phyloP scores from a whole-genome alignment of 371 early-diverging fungal genomes.

The Dentiscutata heterogama region DNA sequence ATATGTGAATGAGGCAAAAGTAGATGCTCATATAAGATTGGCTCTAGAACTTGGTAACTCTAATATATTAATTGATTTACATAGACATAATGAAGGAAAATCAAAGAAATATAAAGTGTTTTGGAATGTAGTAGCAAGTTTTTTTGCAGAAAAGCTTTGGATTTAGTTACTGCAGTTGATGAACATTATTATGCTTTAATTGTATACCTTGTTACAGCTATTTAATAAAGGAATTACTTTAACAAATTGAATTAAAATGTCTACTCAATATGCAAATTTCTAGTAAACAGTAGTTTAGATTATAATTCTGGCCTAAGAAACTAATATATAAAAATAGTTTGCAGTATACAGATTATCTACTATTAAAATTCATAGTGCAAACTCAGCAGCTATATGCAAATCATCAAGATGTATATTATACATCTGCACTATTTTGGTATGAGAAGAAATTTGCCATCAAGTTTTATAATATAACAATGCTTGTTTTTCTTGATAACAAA shows the following conservation, averaged over 20 bases:
- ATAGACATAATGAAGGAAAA: not conserved
- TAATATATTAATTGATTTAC: not conserved
- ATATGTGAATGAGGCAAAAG: not conserved
- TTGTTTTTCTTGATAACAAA: not conserved
- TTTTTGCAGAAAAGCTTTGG: not conserved
- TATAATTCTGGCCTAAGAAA: not conserved
- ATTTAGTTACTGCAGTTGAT: constrained; percentile 4
- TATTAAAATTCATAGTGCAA: not conserved
- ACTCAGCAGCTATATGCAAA: not conserved
- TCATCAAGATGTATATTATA: not conserved
- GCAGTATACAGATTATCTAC: not conserved
- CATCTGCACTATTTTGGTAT: not conserved
- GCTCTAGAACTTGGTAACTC: not conserved
- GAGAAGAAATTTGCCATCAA: not conserved
- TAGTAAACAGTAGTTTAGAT: not conserved
- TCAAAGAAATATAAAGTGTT: not conserved
- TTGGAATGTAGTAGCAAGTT: not conserved
- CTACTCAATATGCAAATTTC: not conserved
- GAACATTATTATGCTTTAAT: not conserved
- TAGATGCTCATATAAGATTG: not conserved
- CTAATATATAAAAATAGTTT: not conserved
- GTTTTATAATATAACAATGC: not conserved
- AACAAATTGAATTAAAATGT: not conserved
- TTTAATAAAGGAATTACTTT: not conserved
- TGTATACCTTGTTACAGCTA: not conserved